Evolutionary conservation across 73 alveolate genomes (phyloP), one percentile per base, ranked within the genome.

Genomic region (Symbiodinium natans): DNA sequence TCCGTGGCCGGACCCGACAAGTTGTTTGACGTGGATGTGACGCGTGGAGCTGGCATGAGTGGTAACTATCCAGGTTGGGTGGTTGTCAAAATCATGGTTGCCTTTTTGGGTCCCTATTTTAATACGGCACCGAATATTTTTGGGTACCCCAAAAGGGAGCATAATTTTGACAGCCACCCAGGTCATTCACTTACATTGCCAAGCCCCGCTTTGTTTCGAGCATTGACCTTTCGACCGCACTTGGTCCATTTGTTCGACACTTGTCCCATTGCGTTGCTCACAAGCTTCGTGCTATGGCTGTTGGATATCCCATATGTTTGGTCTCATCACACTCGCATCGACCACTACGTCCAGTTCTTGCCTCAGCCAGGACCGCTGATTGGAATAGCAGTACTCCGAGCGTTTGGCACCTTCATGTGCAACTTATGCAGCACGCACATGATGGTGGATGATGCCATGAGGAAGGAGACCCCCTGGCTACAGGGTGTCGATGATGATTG

Each of bases 261-360:
- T 42, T 59, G 86, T 9, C 95, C 95, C 34, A 33, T 38, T 10
- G 85, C 86, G 1, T 10, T 88, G 34, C 75, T 88, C 43, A 31
- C 42, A 27, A 59, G 74, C 34, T 83, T 83, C 15, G 74, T 88
- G 42, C 46, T 88, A 4, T 88, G 95, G 95, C 42, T 83, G 86
- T 83, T 88, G 71, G 95, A 83, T 31, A 88, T 88, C 21, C 95
- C 95, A 2, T n/a, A 36, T 25, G 95, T 88, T 11, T 59, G 74
- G 74, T 59, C 95, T 23, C 95, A 88, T 56, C 95, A 88, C 86
- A 38, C 86, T 0, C 85, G 95, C 21, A 88, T 88, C 43, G 95
- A 88, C 95, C 95, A 59, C 74, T 88, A 88, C 42, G 95, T 83
- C 19, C 38, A 83, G 17, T 88, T 59, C 74, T 83, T 59, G 36